phyloP scores from a whole-genome alignment of 1,284 basidiomycete species.

The Boletus sp. region DNA sequence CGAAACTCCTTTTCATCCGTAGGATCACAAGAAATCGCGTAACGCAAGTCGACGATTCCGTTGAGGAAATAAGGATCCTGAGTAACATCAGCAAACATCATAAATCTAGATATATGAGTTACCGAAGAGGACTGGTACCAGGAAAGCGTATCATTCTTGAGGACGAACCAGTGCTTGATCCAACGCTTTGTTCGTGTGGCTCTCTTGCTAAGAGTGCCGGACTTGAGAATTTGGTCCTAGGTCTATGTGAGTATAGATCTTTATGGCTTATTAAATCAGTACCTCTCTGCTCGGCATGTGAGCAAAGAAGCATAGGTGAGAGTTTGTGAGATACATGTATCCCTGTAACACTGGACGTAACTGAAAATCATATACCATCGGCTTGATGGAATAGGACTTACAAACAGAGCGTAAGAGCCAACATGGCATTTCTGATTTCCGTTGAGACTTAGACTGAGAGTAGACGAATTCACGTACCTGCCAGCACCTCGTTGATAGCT shows the following conservation, averaged over 20 bases:
- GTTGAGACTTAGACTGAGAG: constrained; percentile 16
- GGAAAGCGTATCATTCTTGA: constrained; percentile 90
- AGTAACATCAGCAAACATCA: constrained; percentile 6
- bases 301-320: constrained; percentile 95
- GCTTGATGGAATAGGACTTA: constrained; percentile 45
- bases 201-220: constrained; percentile 81
- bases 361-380: constrained; percentile 10
- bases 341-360: constrained; percentile 78
- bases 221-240: constrained; percentile 85
- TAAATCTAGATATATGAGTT: constrained; percentile 17
- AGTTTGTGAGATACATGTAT: constrained; percentile 93
- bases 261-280: constrained; percentile 14
- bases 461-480: constrained; percentile 50
- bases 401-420: constrained; percentile 84
- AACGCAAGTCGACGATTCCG: constrained; percentile 91
- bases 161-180: constrained; percentile 91
- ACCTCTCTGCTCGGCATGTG: constrained; percentile 90
- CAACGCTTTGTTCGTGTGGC: constrained; percentile 83
- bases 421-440: constrained; percentile 72
- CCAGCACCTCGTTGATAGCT: constrained; percentile 78
- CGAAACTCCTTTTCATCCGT: constrained; percentile 72
- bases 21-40: constrained; percentile 85
- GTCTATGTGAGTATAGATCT: constrained; percentile 11
- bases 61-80: constrained; percentile 97
- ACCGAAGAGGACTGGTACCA: constrained; percentile 95